Conservation (phyloP, 2,329 filamentous ascomycete genomes). For the Anthostomella pinea region DNA sequence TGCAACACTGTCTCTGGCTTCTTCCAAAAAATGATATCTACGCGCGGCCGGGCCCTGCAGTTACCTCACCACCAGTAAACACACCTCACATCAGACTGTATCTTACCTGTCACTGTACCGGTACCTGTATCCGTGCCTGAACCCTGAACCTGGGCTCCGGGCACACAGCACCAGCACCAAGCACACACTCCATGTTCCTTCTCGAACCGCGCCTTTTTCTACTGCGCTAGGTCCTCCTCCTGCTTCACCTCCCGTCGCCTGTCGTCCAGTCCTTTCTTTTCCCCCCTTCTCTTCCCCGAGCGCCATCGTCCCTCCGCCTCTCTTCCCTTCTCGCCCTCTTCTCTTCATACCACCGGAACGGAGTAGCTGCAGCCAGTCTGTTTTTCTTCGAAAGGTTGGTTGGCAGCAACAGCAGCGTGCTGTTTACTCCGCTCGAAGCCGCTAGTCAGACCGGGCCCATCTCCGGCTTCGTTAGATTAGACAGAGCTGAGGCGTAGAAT, state of each 20-base stretch:
- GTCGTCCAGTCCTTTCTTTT: conserved; percentile 15
- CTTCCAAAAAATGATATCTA: too few relatives aligned
- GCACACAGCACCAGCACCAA: conserved; percentile 19
- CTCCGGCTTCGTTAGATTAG: too few relatives aligned
- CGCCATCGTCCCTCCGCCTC: conserved; percentile 11
- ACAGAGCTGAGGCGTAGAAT: too few relatives aligned
- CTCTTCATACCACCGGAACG: conserved; percentile 6
- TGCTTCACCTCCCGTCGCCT: too few relatives aligned
- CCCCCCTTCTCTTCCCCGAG: conserved; percentile 14
- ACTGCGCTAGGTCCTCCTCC: conserved; percentile 14
- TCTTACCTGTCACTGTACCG: too few relatives aligned
- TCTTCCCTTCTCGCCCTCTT: conserved; percentile 9
- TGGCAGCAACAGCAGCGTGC: conserved; percentile 17
- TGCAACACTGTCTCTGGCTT: too few relatives aligned
- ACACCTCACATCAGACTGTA: too few relatives aligned
- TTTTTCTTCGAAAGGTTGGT: conserved; percentile 20
- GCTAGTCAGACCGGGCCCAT: conserved; percentile 16
- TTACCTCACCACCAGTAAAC: too few relatives aligned
- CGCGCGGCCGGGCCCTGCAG: too few relatives aligned
- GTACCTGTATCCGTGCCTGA: too few relatives aligned
- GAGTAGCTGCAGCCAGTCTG: conserved; percentile 30
- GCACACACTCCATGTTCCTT: conserved; percentile 21
- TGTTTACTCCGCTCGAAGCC: conserved; percentile 14
- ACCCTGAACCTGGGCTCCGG: too few relatives aligned
- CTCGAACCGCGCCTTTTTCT: conserved; percentile 19